Percentiles rank a stretch among this genome's conserved stretches.
Conservation (phyloP, 169 alveolate species). For the Plasmodium cynomolgi region DNA sequence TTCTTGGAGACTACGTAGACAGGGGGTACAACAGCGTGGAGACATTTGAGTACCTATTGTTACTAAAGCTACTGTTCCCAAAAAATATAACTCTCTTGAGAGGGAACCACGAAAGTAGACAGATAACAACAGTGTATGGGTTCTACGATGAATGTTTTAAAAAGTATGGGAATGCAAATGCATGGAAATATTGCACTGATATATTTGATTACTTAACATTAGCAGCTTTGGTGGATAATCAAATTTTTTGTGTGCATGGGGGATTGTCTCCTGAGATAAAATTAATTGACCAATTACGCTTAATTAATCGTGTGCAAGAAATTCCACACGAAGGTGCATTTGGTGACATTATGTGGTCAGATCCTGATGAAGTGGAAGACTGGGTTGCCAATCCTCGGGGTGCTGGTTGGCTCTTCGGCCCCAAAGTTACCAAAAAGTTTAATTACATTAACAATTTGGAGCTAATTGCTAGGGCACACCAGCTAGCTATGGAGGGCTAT, state of each 20-base stretch:
- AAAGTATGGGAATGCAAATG: conserved; percentile 98
- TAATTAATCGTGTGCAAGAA: conserved; percentile 95
- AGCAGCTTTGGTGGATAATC: conserved; percentile 97
- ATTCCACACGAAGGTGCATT: conserved; percentile 99
- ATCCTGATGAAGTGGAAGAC: conserved; percentile 99
- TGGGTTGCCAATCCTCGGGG: conserved; percentile 99
- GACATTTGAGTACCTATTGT: conserved; percentile 97
- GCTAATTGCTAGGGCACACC: conserved; percentile 99
- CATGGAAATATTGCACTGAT: conserved; percentile 98
- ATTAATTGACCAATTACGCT: conserved; percentile 94
- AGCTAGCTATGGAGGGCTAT: conserved; percentile 99
- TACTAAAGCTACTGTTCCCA: conserved; percentile 97
- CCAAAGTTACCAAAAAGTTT: conserved; percentile 94
- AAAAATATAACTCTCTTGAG: conserved; percentile 96
- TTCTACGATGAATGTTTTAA: conserved; percentile 99
- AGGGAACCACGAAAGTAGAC: conserved; percentile 99
- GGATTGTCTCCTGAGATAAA: conserved; percentile 97
- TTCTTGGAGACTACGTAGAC: conserved; percentile 99
- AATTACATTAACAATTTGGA: conserved; percentile 95
- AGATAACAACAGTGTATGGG: conserved; percentile 98
- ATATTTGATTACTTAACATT: conserved; percentile 98
- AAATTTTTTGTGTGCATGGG: conserved; percentile 98
- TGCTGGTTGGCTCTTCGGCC: conserved; percentile 99
- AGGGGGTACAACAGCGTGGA: conserved; percentile 99
- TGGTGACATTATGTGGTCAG: conserved; percentile 99